phyloP scores from a whole-genome alignment of 208 protist species.

The Polymyxa betae region DNA sequence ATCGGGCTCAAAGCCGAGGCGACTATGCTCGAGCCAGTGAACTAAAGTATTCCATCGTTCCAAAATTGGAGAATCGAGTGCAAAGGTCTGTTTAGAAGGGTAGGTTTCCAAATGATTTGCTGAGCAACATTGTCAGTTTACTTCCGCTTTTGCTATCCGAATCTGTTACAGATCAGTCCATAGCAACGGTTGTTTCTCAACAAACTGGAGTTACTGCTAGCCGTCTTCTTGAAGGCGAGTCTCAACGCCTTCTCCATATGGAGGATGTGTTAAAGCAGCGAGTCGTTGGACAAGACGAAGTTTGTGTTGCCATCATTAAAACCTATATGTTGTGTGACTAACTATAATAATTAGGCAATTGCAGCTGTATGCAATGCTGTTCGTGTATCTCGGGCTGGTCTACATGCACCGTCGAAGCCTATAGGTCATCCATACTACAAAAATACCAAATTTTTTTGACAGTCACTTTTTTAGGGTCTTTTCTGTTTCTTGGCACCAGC shows the following conservation, averaged over 20 bases:
- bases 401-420: slow-evolving; percentile 57
- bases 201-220: slow-evolving; percentile 95
- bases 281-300: slow-evolving; percentile 70
- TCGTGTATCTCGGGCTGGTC: not conserved
- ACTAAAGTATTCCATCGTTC: not conserved
- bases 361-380: slow-evolving; percentile 71
- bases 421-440: too few relatives aligned
- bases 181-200: slow-evolving; percentile 87
- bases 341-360: too few relatives aligned
- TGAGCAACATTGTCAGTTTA: too few relatives aligned
- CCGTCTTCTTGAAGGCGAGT: slow-evolving; percentile 84
- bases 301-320: too few relatives aligned
- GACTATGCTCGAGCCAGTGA: not conserved
- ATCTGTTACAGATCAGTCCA: slow-evolving; percentile 34
- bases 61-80: not conserved
- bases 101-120: too few relatives aligned
- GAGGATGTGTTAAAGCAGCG: slow-evolving; percentile 46
- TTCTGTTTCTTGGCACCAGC: slow-evolving; percentile 77
- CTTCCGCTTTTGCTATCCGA: slow-evolving; percentile 78
- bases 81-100: too few relatives aligned
- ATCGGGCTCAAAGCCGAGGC: slow-evolving; percentile 71
- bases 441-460: too few relatives aligned
- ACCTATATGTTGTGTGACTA: too few relatives aligned
- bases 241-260: slow-evolving; percentile 56
- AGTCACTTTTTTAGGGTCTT: too few relatives aligned